A percentile compares a stretch with the other conserved stretches of the same genome.
Conservation (phyloP, 139 green algal species). For the Picochlorum sp. region DNA sequence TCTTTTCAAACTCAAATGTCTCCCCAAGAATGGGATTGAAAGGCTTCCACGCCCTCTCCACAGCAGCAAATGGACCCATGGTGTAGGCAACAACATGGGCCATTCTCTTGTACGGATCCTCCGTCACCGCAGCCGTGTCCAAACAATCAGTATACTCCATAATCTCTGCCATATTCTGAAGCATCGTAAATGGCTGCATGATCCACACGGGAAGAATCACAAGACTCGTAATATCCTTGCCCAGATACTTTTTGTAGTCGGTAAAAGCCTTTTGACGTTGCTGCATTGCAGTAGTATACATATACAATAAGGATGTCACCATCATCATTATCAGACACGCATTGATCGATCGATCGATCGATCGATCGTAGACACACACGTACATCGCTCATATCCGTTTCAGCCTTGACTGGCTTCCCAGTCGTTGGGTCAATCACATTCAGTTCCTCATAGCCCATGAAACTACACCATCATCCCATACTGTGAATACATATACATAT, state of each 20-base stretch:
- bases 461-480: conserved; percentile 25
- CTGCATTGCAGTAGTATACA: conserved; percentile 5
- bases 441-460: conserved; percentile 50
- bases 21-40: conserved; percentile 99
- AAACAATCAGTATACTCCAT: conserved; percentile 95
- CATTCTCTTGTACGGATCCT: conserved; percentile 72
- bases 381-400: conserved; percentile 12
- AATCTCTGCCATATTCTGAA: conserved; percentile 95
- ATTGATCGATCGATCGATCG: not conserved
- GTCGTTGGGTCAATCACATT: conserved; percentile 46
- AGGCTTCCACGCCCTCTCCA: conserved; percentile 93
- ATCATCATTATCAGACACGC: not conserved
- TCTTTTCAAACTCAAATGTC: conserved; percentile 80
- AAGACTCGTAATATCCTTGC: conserved; percentile 82
- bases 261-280: conserved; percentile 45
- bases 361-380: not conserved
- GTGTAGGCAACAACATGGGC: conserved; percentile 78
- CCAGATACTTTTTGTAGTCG: conserved; percentile 68
- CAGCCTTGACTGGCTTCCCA: conserved; percentile 22
- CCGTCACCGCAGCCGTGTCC: conserved; percentile 62
- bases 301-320: not conserved
- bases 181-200: conserved; percentile 95
- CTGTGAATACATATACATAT: not conserved
- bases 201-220: conserved; percentile 92
- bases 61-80: conserved; percentile 77